phyloP scores from a whole-genome alignment of 2,329 filamentous ascomycete species.

The Neofusicoccum parvum region DNA sequence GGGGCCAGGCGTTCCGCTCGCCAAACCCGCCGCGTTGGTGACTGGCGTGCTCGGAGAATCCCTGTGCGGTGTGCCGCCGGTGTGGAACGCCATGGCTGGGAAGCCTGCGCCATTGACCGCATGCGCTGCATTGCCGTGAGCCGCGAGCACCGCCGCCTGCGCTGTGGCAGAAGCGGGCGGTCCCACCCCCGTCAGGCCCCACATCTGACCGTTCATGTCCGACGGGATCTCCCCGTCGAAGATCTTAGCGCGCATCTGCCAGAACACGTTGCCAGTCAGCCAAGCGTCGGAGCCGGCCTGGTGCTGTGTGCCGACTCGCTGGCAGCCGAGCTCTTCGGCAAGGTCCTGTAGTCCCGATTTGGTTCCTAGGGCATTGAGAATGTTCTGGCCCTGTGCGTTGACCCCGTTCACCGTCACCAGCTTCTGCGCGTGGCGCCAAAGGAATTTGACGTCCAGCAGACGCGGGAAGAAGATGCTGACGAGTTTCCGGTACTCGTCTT shows the following conservation, averaged over 20 bases:
- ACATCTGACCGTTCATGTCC: slow-evolving; percentile 85
- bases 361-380: slow-evolving; percentile 81
- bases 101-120: slow-evolving; percentile 34
- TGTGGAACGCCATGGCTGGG: slow-evolving; percentile 42
- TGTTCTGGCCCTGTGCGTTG: slow-evolving; percentile 60
- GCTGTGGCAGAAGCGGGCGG: slow-evolving; percentile 59
- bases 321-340: slow-evolving; percentile 88
- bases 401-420: slow-evolving; percentile 56
- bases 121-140: slow-evolving; percentile 45
- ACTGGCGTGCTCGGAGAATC: slow-evolving; percentile 70
- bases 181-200: slow-evolving; percentile 74
- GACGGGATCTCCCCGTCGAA: slow-evolving; percentile 81
- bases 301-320: slow-evolving; percentile 83
- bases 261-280: slow-evolving; percentile 92
- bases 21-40: slow-evolving; percentile 55
- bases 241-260: slow-evolving; percentile 85
- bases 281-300: slow-evolving; percentile 93
- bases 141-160: slow-evolving; percentile 46
- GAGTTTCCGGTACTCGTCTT: slow-evolving; percentile 83
- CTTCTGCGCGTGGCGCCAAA: slow-evolving; percentile 84
- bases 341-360: slow-evolving; percentile 93
- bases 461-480: slow-evolving; percentile 93
- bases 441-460: slow-evolving; percentile 94
- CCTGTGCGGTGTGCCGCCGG: slow-evolving; percentile 42
- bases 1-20: slow-evolving; percentile 53